A percentile compares a stretch with the other conserved stretches of the same genome.
Evolutionary conservation across 2,329 filamentous ascomycete species (phyloP).

Genomic region (Xylariaceae sp.): DNA sequence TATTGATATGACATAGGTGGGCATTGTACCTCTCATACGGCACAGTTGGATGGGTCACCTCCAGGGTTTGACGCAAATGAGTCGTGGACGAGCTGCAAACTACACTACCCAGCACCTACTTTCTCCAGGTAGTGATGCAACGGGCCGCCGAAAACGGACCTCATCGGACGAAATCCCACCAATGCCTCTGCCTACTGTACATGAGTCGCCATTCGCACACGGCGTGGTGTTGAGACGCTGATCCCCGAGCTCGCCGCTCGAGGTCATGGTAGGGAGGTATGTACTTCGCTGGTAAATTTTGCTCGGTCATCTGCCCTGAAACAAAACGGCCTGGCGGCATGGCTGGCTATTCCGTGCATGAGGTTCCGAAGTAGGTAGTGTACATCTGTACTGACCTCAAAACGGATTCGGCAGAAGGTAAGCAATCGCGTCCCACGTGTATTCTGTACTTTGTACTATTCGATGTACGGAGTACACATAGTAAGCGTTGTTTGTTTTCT

Average conservation of each 20-base stretch:
- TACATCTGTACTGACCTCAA: neutral
- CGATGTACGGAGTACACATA: neutral
- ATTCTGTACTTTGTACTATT: neutral
- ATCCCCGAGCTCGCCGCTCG: slow-evolving; percentile 9
- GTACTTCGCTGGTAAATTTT: neutral
- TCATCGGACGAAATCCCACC: slow-evolving; percentile 1
- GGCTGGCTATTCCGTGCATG: neutral
- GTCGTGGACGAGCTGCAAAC: neutral
- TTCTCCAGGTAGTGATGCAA: neutral
- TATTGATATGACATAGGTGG: neutral
- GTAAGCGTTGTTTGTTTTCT: neutral
- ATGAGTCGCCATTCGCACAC: slow-evolving; percentile 9
- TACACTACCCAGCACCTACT: neutral
- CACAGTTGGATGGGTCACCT: slow-evolving; percentile 3
- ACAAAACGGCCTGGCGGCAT: slow-evolving; percentile 6
- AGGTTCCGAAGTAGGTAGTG: neutral
- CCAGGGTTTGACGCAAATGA: neutral
- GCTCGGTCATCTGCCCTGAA: slow-evolving; percentile 8
- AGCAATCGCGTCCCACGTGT: neutral
- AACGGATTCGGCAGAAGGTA: neutral
- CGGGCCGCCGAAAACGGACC: slow-evolving; percentile 16
- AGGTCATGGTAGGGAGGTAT: neutral
- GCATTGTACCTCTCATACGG: neutral
- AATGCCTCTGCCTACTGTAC: neutral
- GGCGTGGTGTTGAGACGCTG: slow-evolving; percentile 1